Evolutionary conservation across 2,329 filamentous ascomycete genomes (phyloP).

Genomic region (Stenocarpella maydis): DNA sequence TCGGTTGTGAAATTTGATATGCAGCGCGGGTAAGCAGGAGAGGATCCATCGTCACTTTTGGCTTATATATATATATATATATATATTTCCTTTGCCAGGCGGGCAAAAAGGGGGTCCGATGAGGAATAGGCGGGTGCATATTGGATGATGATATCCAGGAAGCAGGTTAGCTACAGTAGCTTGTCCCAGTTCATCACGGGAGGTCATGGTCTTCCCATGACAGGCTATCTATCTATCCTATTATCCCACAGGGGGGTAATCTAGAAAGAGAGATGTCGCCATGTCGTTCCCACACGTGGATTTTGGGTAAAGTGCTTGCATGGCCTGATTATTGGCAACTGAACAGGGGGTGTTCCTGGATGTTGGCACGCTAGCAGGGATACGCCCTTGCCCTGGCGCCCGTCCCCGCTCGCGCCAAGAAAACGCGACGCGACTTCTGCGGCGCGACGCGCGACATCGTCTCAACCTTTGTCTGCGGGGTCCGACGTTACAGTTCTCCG

Average conservation of each 20-base stretch:
- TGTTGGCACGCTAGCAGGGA: not conserved
- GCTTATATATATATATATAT: too few species aligned
- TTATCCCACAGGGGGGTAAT: too few species aligned
- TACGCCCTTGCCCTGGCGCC: not conserved
- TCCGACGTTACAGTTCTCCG: constrained; percentile 13
- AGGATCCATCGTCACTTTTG: not conserved
- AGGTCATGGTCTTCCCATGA: too few species aligned
- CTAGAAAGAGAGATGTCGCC: not conserved
- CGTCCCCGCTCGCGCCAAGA: not conserved
- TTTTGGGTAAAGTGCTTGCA: constrained; percentile 27
- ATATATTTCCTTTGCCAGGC: not conserved
- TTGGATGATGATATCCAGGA: not conserved
- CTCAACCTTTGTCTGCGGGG: constrained; percentile 9
- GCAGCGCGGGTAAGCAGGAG: not conserved
- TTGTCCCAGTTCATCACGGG: too few species aligned
- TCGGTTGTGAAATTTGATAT: constrained; percentile 3
- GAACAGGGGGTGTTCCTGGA: not conserved
- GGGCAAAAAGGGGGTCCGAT: not conserved
- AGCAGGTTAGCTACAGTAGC: not conserved
- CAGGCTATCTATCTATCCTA: too few species aligned
- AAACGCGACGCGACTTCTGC: not conserved
- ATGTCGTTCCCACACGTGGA: not conserved
- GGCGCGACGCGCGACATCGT: constrained; percentile 19
- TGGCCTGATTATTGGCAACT: not conserved
- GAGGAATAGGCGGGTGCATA: not conserved